These are phyloP conservation scores for Ceratobasidium papillatum DNA, from an alignment of 1,284 basidiomycete genomes.

Conservation along the genomic window DNA sequence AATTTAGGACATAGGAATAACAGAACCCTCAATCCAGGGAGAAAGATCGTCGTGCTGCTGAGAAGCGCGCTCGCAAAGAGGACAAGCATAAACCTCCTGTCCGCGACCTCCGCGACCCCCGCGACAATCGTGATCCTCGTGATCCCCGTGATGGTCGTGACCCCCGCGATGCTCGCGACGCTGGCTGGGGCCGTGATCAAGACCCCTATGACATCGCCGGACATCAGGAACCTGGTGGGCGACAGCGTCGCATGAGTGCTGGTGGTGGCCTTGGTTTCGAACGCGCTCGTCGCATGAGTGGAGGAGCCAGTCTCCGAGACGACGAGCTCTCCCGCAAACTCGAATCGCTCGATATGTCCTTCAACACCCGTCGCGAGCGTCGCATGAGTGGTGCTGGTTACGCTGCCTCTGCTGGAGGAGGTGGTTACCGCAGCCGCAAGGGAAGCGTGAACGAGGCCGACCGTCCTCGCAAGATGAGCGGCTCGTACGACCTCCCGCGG, in stretches of 20 bases:
- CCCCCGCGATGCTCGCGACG: neutral
- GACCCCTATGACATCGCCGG: constrained; percentile 31
- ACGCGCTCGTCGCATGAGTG: constrained; percentile 36
- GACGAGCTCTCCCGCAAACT: constrained; percentile 35
- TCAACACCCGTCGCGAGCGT: constrained; percentile 37
- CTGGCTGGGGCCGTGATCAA: constrained; percentile 5
- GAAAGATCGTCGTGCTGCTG: constrained; percentile 34
- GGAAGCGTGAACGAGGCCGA: constrained; percentile 34
- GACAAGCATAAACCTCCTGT: too few species aligned
- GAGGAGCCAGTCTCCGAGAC: constrained; percentile 20
- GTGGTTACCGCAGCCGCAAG: constrained; percentile 34
- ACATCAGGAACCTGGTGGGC: constrained; percentile 6
- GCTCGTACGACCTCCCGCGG: constrained; percentile 11
- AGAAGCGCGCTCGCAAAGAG: constrained; percentile 38
- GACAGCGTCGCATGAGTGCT: constrained; percentile 21
- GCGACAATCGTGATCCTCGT: neutral
- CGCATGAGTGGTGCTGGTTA: constrained; percentile 36
- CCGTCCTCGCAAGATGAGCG: constrained; percentile 32
- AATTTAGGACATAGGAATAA: neutral
- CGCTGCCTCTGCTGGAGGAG: constrained; percentile 24
- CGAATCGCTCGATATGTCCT: constrained; percentile 36
- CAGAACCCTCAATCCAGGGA: neutral
- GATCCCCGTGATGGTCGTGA: constrained; percentile 1
- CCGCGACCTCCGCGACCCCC: too few species aligned
- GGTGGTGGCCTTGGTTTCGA: constrained; percentile 27